Evolutionary conservation across 306 rosid genomes (phyloP).

Genomic region (Trifolium pratense): DNA sequence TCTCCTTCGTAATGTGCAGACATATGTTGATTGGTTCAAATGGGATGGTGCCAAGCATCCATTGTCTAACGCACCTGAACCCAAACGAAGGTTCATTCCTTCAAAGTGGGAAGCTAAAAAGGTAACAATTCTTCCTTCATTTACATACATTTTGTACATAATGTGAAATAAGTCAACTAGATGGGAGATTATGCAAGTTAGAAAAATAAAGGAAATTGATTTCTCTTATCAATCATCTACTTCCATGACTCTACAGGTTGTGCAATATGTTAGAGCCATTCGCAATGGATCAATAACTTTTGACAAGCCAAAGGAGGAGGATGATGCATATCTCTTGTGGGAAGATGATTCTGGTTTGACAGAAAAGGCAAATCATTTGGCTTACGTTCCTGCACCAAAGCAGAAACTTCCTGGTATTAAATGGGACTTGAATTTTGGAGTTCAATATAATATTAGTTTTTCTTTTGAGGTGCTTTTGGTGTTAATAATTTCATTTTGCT

Average conservation of each 20-base stretch:
- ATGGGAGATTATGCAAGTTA: conserved; percentile 4
- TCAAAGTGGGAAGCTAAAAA: conserved; percentile 90
- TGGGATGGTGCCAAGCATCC: conserved; percentile 90
- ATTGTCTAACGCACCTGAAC: conserved; percentile 91
- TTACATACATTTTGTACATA: conserved; percentile 8
- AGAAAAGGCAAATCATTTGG: conserved; percentile 69
- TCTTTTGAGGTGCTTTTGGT: conserved; percentile 22
- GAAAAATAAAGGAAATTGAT: conserved; percentile 11
- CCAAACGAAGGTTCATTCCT: conserved; percentile 93
- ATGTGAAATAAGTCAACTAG: conserved; percentile 31
- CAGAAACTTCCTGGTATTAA: conserved; percentile 82
- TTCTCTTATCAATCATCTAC: conserved; percentile 35
- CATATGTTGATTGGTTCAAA: conserved; percentile 90
- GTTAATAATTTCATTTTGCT: conserved; percentile 14
- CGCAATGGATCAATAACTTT: conserved; percentile 77
- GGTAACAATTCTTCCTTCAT: conserved; percentile 50
- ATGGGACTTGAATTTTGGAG: conserved; percentile 14
- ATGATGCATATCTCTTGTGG: conserved; percentile 77
- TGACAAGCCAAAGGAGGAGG: conserved; percentile 80
- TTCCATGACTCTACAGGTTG: conserved; percentile 67
- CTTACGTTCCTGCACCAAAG: conserved; percentile 93
- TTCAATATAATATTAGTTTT: conserved; percentile 32
- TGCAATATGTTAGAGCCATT: conserved; percentile 70
- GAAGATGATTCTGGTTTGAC: conserved; percentile 74
- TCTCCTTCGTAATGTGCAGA: conserved; percentile 50